A percentile compares a stretch with the other conserved stretches of the same genome.
phyloP scores from a whole-genome alignment of 345 rosid genomes.

The Gossypium longicalyx region DNA sequence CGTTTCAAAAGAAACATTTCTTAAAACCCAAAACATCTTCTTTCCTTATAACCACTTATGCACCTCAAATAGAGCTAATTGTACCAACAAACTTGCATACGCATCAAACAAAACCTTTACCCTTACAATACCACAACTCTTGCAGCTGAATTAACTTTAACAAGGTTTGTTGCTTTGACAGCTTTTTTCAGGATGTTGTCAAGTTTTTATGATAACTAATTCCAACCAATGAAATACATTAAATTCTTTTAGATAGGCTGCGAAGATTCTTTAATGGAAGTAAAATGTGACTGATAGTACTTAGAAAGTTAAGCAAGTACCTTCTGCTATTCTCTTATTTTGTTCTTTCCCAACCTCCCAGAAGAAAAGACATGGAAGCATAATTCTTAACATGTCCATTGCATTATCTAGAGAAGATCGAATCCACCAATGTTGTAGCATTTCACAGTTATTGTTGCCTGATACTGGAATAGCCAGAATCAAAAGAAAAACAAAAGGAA shows the following conservation, averaged over 20 bases:
- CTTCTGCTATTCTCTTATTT: conserved; percentile 29
- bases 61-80: background rate
- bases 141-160: background rate
- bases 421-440: conserved; percentile 29
- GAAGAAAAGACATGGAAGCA: conserved; percentile 35
- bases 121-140: background rate
- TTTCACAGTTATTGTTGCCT: conserved; percentile 28
- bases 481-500: background rate
- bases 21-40: background rate
- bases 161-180: background rate
- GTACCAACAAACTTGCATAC: background rate
- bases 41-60: background rate
- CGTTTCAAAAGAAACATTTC: background rate
- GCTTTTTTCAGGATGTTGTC: conserved; percentile 1
- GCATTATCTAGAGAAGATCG: conserved; percentile 23
- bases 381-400: conserved; percentile 26
- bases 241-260: background rate
- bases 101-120: conserved; percentile 1
- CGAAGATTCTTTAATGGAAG: conserved; percentile 10
- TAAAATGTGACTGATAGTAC: conserved; percentile 11
- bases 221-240: conserved; percentile 1
- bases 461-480: conserved; percentile 33
- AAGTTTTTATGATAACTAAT: conserved; percentile 2
- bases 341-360: conserved; percentile 30
- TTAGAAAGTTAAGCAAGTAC: conserved; percentile 19